These are phyloP conservation scores for Microcyclosporella mali DNA, from an alignment of 2,329 filamentous ascomycete genomes.

Conservation along the genomic window DNA sequence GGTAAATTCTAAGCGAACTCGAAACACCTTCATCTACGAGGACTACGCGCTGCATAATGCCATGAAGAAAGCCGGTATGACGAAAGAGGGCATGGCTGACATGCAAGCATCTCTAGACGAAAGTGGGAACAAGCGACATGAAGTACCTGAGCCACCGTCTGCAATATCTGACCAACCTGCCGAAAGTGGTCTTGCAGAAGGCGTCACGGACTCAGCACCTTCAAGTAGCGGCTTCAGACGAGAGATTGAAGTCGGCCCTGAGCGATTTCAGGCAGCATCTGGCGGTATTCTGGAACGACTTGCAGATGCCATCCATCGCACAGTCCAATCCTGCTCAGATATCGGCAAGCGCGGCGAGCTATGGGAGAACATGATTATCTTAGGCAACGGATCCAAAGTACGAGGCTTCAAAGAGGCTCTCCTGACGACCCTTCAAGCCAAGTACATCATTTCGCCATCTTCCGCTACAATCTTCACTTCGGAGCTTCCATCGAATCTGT, in stretches of 20 bases:
- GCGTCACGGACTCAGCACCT: slow-evolving; percentile 17
- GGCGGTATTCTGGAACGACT: slow-evolving; percentile 75
- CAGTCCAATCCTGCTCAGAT: slow-evolving; percentile 76
- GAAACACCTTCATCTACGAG: slow-evolving; percentile 68
- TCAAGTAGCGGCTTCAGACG: slow-evolving; percentile 34
- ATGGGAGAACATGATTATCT: slow-evolving; percentile 88
- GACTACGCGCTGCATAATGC: slow-evolving; percentile 54
- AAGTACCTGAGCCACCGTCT: slow-evolving; percentile 22
- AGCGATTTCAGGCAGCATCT: slow-evolving; percentile 61
- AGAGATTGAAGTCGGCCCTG: slow-evolving; percentile 71
- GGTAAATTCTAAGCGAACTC: slow-evolving; percentile 65
- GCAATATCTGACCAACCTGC: slow-evolving; percentile 31
- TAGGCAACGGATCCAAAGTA: slow-evolving; percentile 74
- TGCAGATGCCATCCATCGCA: slow-evolving; percentile 73
- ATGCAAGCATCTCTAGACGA: slow-evolving; percentile 49
- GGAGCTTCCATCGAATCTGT: slow-evolving; percentile 88
- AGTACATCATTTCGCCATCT: slow-evolving; percentile 85
- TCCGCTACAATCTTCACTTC: slow-evolving; percentile 96
- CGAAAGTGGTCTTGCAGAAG: slow-evolving; percentile 26
- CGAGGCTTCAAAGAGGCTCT: slow-evolving; percentile 83
- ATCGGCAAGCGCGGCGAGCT: slow-evolving; percentile 76
- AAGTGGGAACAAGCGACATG: slow-evolving; percentile 32
- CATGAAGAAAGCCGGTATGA: slow-evolving; percentile 46
- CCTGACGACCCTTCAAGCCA: slow-evolving; percentile 67
- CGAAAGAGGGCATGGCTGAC: slow-evolving; percentile 42